Conservation (phyloP, 768 basidiomycete genomes). For the Stropharia rugosoannulata region DNA sequence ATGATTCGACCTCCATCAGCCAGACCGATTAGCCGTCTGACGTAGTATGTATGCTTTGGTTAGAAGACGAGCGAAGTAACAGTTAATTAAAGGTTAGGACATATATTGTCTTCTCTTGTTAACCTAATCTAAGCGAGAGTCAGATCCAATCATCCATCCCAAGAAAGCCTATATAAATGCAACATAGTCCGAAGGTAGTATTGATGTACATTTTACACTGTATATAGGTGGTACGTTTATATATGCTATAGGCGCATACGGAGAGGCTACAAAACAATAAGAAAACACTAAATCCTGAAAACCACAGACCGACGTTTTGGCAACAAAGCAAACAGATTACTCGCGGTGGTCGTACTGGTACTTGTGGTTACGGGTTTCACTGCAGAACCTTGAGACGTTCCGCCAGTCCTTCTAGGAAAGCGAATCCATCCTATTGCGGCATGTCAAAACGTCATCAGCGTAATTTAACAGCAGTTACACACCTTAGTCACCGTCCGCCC, state of each 20-base stretch:
- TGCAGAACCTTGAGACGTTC: conserved; percentile 46
- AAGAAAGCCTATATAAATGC: background rate
- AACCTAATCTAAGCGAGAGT: no score
- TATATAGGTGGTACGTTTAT: background rate
- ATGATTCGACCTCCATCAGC: no score
- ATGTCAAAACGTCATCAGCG: background rate
- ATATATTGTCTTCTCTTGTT: no score
- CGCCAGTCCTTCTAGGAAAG: conserved; percentile 63
- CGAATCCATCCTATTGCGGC: conserved; percentile 30
- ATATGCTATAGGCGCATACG: background rate
- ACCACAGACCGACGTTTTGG: background rate
- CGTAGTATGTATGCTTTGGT: no score
- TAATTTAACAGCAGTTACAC: background rate
- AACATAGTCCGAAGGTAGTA: background rate
- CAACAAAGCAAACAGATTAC: background rate
- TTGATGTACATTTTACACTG: background rate
- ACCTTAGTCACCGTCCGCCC: conserved; percentile 76
- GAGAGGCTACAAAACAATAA: background rate
- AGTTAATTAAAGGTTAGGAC: no score
- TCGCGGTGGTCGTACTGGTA: background rate
- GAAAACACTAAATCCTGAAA: background rate
- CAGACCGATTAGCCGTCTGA: no score
- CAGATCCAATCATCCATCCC: no score
- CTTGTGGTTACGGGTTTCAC: conserved; percentile 12
- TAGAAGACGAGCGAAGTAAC: no score